Evolutionary conservation across 805 yeast genomes (phyloP).

Genomic region (Zygoascus tannicola): DNA sequence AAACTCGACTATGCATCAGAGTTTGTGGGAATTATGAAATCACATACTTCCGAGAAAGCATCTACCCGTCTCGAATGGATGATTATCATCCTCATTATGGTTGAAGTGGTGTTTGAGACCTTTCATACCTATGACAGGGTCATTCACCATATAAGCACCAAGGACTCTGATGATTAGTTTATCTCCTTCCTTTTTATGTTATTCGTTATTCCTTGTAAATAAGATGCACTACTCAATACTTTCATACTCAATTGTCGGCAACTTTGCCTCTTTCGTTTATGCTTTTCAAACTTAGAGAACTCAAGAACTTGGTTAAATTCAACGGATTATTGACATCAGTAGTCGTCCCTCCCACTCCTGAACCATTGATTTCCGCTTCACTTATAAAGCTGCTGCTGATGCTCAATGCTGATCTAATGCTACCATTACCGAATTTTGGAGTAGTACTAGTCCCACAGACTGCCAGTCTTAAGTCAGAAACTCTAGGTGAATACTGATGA

Average conservation of each 20-base stretch:
- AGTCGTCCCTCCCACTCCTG: too few relatives aligned
- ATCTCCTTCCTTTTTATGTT: too few relatives aligned
- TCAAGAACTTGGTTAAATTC: slow-evolving; percentile 8
- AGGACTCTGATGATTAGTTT: too few relatives aligned
- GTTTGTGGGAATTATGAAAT: slow-evolving; percentile 68
- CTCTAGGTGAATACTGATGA: slow-evolving; percentile 14
- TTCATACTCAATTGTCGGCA: not conserved
- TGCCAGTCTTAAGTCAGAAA: slow-evolving; percentile 15
- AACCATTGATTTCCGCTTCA: not conserved
- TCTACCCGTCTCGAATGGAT: slow-evolving; percentile 80
- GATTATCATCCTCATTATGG: slow-evolving; percentile 69
- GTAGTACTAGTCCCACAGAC: slow-evolving; percentile 8
- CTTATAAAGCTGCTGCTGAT: not conserved
- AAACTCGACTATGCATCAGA: slow-evolving; percentile 88
- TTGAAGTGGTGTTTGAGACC: slow-evolving; percentile 77
- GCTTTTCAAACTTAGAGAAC: slow-evolving; percentile 2
- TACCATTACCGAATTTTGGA: not conserved
- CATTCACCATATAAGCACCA: not conserved
- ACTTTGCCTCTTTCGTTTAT: slow-evolving; percentile 6
- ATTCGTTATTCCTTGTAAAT: too few relatives aligned
- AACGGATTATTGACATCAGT: slow-evolving; percentile 5
- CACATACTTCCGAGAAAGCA: slow-evolving; percentile 66
- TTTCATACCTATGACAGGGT: slow-evolving; percentile 42
- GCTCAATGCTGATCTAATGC: slow-evolving; percentile 1
- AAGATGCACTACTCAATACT: too few relatives aligned